phyloP scores from a whole-genome alignment of 2,329 filamentous ascomycete species.

The Fusarium poae region DNA sequence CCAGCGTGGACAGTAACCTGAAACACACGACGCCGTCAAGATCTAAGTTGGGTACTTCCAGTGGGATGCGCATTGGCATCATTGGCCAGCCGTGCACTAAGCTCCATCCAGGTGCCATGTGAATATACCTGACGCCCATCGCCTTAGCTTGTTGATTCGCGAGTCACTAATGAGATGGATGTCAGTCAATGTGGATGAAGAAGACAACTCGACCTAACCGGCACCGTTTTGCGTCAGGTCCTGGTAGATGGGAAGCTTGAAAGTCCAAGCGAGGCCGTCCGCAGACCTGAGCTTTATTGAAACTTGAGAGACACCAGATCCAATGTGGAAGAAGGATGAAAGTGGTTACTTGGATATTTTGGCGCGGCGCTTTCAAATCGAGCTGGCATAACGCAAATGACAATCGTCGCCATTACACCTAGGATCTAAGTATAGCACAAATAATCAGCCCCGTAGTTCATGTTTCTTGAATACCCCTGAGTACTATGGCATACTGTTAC shows the following conservation, averaged over 20 bases:
- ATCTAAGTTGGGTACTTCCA: constrained; percentile 26
- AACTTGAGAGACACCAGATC: not conserved
- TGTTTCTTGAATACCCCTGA: not conserved
- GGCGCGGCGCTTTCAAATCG: not conserved
- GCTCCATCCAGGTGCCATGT: constrained; percentile 7
- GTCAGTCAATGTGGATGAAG: not conserved
- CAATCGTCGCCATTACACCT: not conserved
- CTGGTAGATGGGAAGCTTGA: not conserved
- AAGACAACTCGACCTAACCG: not conserved
- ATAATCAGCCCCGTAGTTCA: not conserved
- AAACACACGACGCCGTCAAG: constrained; percentile 42
- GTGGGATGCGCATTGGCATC: constrained; percentile 26
- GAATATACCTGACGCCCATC: constrained; percentile 12
- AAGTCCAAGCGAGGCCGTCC: constrained; percentile 2
- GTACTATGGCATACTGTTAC: not conserved
- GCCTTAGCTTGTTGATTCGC: not conserved
- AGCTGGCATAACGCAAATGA: not conserved
- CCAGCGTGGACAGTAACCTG: constrained; percentile 45
- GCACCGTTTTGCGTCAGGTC: constrained; percentile 27
- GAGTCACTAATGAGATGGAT: constrained; percentile 18
- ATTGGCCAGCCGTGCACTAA: constrained; percentile 23
- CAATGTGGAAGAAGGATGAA: not conserved
- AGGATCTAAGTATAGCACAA: constrained; percentile 13
- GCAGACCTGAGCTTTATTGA: not conserved
- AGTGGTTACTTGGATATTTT: not conserved